phyloP scores from a whole-genome alignment of 768 basidiomycete genomes.

The Lentinula edodes region DNA sequence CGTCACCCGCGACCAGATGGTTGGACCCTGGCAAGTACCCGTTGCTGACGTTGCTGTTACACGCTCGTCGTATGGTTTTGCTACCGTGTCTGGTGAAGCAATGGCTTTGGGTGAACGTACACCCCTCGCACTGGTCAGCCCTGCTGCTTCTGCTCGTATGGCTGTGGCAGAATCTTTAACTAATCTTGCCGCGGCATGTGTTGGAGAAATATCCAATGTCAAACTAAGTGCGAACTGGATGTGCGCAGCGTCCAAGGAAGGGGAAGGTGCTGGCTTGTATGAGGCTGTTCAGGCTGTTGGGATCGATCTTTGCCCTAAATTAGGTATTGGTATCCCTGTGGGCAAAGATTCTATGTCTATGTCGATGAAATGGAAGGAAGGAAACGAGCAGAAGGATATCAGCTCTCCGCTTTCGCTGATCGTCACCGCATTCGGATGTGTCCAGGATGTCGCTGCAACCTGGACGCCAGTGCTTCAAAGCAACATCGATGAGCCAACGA shows the following conservation, averaged over 20 bases:
- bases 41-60: slow-evolving; percentile 97
- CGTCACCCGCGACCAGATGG: slow-evolving; percentile 96
- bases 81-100: slow-evolving; percentile 79
- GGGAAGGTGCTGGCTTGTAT: slow-evolving; percentile 87
- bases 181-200: slow-evolving; percentile 79
- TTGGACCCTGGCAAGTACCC: slow-evolving; percentile 97
- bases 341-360: slow-evolving; percentile 99
- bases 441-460: slow-evolving; percentile 69
- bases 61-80: slow-evolving; percentile 90
- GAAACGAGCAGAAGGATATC: slow-evolving; percentile 69
- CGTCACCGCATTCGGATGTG: slow-evolving; percentile 90
- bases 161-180: slow-evolving; percentile 92
- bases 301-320: slow-evolving; percentile 86
- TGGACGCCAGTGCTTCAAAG: slow-evolving; percentile 90
- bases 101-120: slow-evolving; percentile 99
- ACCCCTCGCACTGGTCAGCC: slow-evolving; percentile 80
- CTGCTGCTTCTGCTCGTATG: slow-evolving; percentile 93
- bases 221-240: slow-evolving; percentile 99
- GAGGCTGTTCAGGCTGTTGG: slow-evolving; percentile 89
- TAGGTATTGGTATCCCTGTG: slow-evolving; percentile 94
- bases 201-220: slow-evolving; percentile 63
- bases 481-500: slow-evolving; percentile 57
- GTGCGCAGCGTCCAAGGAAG: slow-evolving; percentile 86
- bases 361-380: slow-evolving; percentile 88
- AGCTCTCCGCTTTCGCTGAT: slow-evolving; percentile 90